Evolutionary conservation across 208 protist species (phyloP).

Genomic region (Angomonas deanei): DNA sequence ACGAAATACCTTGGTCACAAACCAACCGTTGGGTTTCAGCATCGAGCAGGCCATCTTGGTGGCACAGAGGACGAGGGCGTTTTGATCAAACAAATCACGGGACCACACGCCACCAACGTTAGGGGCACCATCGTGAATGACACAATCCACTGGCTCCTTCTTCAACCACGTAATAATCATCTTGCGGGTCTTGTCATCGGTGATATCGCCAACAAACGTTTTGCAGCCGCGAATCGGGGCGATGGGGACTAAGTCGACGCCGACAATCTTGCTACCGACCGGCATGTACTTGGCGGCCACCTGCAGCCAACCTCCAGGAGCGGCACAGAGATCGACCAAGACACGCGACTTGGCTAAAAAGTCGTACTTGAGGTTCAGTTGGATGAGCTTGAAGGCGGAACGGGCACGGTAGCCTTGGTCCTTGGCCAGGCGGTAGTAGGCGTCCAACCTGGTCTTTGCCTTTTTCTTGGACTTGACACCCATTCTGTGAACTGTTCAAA

Average conservation of each 20-base stretch:
- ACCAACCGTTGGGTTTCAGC: constrained; percentile 89
- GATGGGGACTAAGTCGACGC: constrained; percentile 98
- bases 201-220: constrained; percentile 98
- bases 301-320: constrained; percentile 97
- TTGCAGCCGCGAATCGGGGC: constrained; percentile 96
- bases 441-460: constrained; percentile 89
- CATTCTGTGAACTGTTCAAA: constrained; percentile 27
- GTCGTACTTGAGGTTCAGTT: constrained; percentile 99
- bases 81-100: constrained; percentile 98
- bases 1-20: constrained; percentile 99
- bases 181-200: constrained; percentile 94
- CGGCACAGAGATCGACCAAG: constrained; percentile 96
- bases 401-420: constrained; percentile 97
- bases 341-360: constrained; percentile 93
- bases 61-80: constrained; percentile 92
- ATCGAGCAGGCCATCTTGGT: constrained; percentile 96
- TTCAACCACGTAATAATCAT: constrained; percentile 94
- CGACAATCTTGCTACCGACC: constrained; percentile 93
- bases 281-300: constrained; percentile 96
- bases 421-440: constrained; percentile 99
- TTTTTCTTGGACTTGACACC: constrained; percentile 91
- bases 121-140: constrained; percentile 99
- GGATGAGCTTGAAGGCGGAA: constrained; percentile 99
- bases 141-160: constrained; percentile 89
- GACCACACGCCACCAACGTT: constrained; percentile 98